Conservation (phyloP, 2,329 filamentous ascomycete genomes). For the Epichloe amarillans region DNA sequence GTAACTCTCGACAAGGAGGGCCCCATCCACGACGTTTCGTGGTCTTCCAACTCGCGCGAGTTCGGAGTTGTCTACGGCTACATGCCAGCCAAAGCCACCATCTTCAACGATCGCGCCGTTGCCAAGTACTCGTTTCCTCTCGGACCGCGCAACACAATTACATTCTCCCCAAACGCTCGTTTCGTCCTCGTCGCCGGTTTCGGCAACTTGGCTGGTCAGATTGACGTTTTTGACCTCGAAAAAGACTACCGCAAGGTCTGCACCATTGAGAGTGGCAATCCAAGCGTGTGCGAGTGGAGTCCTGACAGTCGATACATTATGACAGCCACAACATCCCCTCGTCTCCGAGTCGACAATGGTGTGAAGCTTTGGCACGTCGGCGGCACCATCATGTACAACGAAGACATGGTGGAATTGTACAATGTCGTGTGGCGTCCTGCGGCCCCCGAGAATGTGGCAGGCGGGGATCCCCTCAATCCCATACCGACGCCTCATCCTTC, state of each 20-base stretch:
- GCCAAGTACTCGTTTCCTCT: constrained; percentile 76
- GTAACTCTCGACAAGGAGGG: constrained; percentile 92
- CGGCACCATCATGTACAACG: constrained; percentile 83
- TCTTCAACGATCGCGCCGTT: constrained; percentile 84
- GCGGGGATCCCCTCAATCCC: constrained; percentile 58
- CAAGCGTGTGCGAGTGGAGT: constrained; percentile 94
- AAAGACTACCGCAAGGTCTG: constrained; percentile 87
- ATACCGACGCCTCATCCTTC: constrained; percentile 72
- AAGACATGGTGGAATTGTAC: constrained; percentile 91
- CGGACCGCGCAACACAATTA: constrained; percentile 83
- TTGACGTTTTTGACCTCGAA: constrained; percentile 92
- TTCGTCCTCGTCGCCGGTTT: constrained; percentile 93
- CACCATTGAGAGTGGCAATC: constrained; percentile 90
- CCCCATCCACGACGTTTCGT: constrained; percentile 94
- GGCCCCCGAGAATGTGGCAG: constrained; percentile 40
- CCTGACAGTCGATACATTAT: constrained; percentile 91
- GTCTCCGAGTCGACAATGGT: constrained; percentile 91
- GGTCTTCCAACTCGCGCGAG: constrained; percentile 95
- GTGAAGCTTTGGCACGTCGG: constrained; percentile 89
- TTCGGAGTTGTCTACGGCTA: constrained; percentile 97
- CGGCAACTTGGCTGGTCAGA: constrained; percentile 92
- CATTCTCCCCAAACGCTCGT: constrained; percentile 84
- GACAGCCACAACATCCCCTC: constrained; percentile 93
- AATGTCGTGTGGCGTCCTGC: constrained; percentile 80
- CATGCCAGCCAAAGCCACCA: constrained; percentile 98